Evolutionary conservation across 2,329 filamentous ascomycete genomes (phyloP).

Genomic region (Beauveria varroae): DNA sequence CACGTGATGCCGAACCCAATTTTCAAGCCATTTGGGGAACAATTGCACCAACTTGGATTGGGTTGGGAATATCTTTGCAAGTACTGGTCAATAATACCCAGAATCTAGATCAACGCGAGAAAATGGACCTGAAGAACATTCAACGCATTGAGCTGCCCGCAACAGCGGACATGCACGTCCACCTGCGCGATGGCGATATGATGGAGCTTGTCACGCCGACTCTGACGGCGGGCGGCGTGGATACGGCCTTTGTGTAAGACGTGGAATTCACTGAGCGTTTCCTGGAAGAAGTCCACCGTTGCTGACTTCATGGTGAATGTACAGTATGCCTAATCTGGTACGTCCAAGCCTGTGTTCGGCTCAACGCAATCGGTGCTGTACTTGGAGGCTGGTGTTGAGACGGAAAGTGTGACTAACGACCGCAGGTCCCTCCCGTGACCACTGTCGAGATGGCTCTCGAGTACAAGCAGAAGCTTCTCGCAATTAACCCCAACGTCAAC

Average conservation of each 20-base stretch:
- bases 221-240: slow-evolving; percentile 53
- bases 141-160: slow-evolving; percentile 48
- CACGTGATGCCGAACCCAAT: slow-evolving; percentile 6
- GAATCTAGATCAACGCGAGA: slow-evolving; percentile 8
- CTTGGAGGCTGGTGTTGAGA: not conserved
- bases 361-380: not conserved
- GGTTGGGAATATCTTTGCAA: not conserved
- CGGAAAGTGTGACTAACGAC: not conserved
- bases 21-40: slow-evolving; percentile 4
- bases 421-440: slow-evolving; percentile 46
- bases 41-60: not conserved
- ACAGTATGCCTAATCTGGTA: slow-evolving; percentile 54
- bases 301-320: not conserved
- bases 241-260: slow-evolving; percentile 46
- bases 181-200: slow-evolving; percentile 60
- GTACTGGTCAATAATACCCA: not conserved
- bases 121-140: slow-evolving; percentile 28
- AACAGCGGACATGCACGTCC: slow-evolving; percentile 63
- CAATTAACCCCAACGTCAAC: slow-evolving; percentile 53
- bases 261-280: not conserved
- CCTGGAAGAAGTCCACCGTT: slow-evolving; percentile 10
- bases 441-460: slow-evolving; percentile 52
- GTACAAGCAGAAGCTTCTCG: slow-evolving; percentile 55
- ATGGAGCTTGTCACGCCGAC: slow-evolving; percentile 49
- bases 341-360: slow-evolving; percentile 11